These are phyloP conservation scores for Glycine latifolia DNA, from an alignment of 306 rosid species.

Conservation along the genomic window DNA sequence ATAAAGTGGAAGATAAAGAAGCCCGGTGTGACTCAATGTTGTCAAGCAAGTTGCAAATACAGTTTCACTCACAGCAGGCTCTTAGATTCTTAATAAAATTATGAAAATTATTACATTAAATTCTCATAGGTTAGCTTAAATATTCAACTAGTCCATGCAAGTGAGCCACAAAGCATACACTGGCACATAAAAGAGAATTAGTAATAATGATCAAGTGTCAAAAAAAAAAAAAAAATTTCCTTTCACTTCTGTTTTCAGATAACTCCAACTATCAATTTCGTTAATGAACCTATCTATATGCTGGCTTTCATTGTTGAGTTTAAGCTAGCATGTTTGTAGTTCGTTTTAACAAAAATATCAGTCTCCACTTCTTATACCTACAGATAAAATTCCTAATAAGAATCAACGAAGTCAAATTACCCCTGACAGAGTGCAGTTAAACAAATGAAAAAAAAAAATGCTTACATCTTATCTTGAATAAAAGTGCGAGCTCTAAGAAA, in stretches of 20 bases:
- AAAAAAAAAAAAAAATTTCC: background rate
- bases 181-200: background rate
- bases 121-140: background rate
- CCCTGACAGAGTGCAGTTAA: slow-evolving; percentile 15
- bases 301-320: slow-evolving; percentile 28
- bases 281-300: slow-evolving; percentile 5
- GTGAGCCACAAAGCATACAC: background rate
- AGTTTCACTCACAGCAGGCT: background rate
- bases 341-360: slow-evolving; percentile 10
- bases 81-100: background rate
- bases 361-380: slow-evolving; percentile 2
- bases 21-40: background rate
- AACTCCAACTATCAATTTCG: slow-evolving; percentile 11
- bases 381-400: background rate
- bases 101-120: background rate
- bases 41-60: slow-evolving; percentile 17
- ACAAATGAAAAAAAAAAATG: background rate
- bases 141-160: slow-evolving; percentile 12
- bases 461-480: slow-evolving; percentile 87
- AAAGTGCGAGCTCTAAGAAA: slow-evolving; percentile 58
- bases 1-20: background rate
- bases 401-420: slow-evolving; percentile 25
- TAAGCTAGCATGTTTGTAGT: slow-evolving; percentile 5
- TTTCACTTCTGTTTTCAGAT: slow-evolving; percentile 14
- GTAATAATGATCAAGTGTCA: background rate